Conservation (phyloP, 139 green algal genomes). For the Haematococcus sp. region DNA sequence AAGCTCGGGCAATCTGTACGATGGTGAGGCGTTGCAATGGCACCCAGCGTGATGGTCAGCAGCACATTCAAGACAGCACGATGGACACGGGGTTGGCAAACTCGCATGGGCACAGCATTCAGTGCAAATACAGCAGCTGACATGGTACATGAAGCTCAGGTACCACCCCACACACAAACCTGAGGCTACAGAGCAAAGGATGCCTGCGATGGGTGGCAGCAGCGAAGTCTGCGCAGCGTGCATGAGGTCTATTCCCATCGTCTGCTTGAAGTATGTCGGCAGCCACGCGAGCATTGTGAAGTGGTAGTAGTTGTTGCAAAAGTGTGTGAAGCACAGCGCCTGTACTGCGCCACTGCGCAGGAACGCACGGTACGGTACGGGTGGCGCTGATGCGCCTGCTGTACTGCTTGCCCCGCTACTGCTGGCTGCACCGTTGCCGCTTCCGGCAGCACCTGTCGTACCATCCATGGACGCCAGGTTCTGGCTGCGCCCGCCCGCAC, state of each 20-base stretch:
- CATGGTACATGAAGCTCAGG: too few species aligned
- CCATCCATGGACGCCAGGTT: neutral
- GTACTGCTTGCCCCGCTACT: too few species aligned
- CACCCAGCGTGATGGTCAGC: too few species aligned
- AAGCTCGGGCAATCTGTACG: too few species aligned
- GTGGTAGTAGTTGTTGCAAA: conserved; percentile 97
- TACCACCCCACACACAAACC: too few species aligned
- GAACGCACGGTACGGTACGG: conserved; percentile 87
- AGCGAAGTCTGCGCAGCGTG: conserved; percentile 60
- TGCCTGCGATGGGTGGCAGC: conserved; percentile 79
- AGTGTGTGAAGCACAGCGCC: conserved; percentile 90
- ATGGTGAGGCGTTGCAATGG: too few species aligned
- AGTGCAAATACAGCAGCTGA: too few species aligned
- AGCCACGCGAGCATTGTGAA: conserved; percentile 98
- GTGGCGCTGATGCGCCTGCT: neutral
- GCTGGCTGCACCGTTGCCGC: neutral
- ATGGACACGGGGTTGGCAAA: too few species aligned
- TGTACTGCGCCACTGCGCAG: conserved; percentile 65
- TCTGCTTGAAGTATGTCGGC: conserved; percentile 90
- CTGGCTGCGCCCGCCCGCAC: neutral
- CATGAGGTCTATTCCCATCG: conserved; percentile 70
- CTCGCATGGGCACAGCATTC: too few species aligned
- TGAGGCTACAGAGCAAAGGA: conserved; percentile 32
- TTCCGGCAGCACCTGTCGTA: too few species aligned
- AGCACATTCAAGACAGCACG: too few species aligned